Conservation (phyloP, 768 basidiomycete species). For the Saitozyma sp. region DNA sequence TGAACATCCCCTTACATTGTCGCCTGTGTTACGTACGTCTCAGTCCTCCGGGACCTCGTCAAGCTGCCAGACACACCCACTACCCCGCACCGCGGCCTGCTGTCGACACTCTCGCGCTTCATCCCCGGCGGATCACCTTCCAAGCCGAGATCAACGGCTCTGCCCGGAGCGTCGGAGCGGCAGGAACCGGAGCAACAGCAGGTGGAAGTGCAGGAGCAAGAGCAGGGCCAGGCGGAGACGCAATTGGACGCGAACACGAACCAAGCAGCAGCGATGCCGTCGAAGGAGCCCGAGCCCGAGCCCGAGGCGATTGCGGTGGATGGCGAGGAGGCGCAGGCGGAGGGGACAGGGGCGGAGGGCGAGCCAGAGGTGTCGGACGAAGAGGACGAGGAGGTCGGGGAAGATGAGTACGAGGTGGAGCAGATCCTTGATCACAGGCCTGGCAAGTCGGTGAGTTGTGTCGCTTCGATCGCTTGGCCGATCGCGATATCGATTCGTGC, state of each 20-base stretch:
- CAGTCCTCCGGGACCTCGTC: too few species aligned
- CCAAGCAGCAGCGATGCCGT: neutral
- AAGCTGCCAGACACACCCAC: neutral
- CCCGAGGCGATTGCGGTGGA: neutral
- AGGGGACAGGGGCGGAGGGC: neutral
- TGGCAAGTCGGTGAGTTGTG: neutral
- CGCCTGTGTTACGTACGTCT: too few species aligned
- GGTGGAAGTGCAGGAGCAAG: neutral
- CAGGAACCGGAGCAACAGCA: neutral
- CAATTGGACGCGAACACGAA: neutral
- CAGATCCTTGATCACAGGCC: slow-evolving; percentile 24
- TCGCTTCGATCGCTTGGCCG: too few species aligned
- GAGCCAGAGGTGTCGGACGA: slow-evolving; percentile 10
- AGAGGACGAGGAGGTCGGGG: slow-evolving; percentile 21
- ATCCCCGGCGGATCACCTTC: neutral
- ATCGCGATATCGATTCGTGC: too few species aligned
- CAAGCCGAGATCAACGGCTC: too few species aligned
- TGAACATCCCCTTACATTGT: too few species aligned
- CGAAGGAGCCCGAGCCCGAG: neutral
- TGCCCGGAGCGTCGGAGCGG: too few species aligned
- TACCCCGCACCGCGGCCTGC: neutral
- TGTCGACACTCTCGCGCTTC: neutral
- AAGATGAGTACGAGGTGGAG: slow-evolving; percentile 44
- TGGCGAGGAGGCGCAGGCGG: neutral
- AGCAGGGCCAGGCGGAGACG: neutral